Base-by-base conservation (phyloP, 148 eudicot species). In the Rhododendron williamsianum region DNA sequence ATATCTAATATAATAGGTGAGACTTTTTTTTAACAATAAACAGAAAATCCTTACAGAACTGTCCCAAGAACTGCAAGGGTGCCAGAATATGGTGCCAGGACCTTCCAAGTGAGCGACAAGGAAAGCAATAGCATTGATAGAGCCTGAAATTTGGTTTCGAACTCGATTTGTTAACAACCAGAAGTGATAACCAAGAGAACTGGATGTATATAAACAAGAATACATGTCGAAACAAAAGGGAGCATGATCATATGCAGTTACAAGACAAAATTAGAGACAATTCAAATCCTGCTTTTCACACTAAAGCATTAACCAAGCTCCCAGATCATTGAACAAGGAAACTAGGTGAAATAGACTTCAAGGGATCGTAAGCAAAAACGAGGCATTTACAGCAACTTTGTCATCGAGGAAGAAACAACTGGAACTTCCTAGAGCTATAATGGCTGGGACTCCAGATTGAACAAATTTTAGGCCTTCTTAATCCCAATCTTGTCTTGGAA, bases 91-190 rank as follows among this genome's bases (percentile, higher is more conserved):
- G 19, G 94, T 90, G 89, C 93, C 86, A 96, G 86, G 83, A 87
- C 91, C 78, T 87, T 89, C 99, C 98, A 96, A 77, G 95, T 89
- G 89, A 96, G 94, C 60, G 95, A 90, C 80, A 96, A 87, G 4
- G 99, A 96, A 63, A 96, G 96, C 76, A 96, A 90, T 87, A 96
- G 86, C 99, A 96, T 96, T 56, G 99, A 96, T 87, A 93, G 93
- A 88, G 97, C 99, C 99, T 96, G 86, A 86, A 89, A 80, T 15
- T 10, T 8, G 63, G 76, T 85, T 65, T 46, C 15, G 25, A 85
- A 12, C 78, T 85, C 2, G 2, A 9, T 12, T 38, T 69, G 36
- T 10, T 3, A 67, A 67, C 10, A 6, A 27, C 0, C 74, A 69
- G 16, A 69, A 69, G 36, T 48, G 58, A 76, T 25, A 63, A 69